These are phyloP conservation scores for Fusarium staphyleae DNA, from an alignment of 2,329 filamentous ascomycete genomes.

Conservation along the genomic window DNA sequence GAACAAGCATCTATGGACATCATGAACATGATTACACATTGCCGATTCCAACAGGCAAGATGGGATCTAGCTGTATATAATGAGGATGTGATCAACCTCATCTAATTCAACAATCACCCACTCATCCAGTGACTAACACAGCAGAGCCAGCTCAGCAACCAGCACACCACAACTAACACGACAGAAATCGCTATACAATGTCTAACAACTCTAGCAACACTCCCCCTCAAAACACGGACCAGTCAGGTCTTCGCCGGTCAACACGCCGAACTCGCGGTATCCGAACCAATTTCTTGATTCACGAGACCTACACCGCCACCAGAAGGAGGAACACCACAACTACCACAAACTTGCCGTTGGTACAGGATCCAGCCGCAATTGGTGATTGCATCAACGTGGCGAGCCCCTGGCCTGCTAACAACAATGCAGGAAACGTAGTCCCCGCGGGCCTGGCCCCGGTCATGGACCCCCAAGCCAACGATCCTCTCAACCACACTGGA, in stretches of 20 bases:
- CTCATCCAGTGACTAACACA: neutral
- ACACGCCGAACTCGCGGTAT: constrained; percentile 8
- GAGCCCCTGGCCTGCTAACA: neutral
- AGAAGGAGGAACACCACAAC: too few relatives aligned
- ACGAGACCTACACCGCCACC: neutral
- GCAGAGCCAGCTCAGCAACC: neutral
- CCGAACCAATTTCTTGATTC: neutral
- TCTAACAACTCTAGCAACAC: neutral
- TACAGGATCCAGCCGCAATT: neutral
- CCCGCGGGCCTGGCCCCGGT: neutral
- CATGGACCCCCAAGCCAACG: neutral
- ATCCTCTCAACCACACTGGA: too few relatives aligned
- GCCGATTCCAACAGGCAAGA: neutral
- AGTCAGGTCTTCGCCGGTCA: constrained; percentile 5
- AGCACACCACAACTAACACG: neutral
- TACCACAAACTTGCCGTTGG: neutral
- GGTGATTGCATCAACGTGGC: neutral
- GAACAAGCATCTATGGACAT: neutral
- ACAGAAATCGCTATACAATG: neutral
- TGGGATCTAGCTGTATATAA: neutral
- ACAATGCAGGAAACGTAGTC: neutral
- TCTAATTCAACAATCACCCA: neutral
- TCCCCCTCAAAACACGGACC: neutral
- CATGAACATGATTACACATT: neutral
- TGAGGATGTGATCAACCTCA: neutral